Base-by-base conservation (phyloP, 208 protist genomes). In the Crithidia bombi region DNA sequence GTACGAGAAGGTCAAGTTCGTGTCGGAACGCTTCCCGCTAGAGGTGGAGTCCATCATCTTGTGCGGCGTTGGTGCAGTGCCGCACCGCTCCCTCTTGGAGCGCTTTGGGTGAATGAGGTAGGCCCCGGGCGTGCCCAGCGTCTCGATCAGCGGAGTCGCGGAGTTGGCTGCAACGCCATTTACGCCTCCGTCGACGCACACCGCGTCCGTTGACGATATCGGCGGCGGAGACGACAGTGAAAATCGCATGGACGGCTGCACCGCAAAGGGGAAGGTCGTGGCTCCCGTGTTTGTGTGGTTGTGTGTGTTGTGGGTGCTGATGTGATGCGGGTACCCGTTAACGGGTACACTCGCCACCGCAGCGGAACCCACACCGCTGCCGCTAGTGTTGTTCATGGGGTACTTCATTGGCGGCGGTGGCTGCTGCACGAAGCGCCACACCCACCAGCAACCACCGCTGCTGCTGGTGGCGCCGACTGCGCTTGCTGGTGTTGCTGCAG, bases 401-500 rank as follows among this genome's bases (percentile, higher is more conserved):
- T 5, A 49, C 14, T 19, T 49, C 43, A 12, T 49, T 19, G 9
- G 51, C 51, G 6, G 51, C 23, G 25, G 51, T 26, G 1, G 57
- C 39, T 47, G 57, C 55, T 55, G 43, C 14, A 19, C 43, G 15
- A 4, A 47, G 5, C 43, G 43, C 17, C 43, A 10, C 21, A 21
- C 11, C 23, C 47, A 54, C 21, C 6, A 25, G 47, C 47, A 10
- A 4, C 7, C 11, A 5, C 15, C 43, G 43, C 43, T 19, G 15
- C 43, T 21, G 17, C 26, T 23, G 21, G 4, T 23, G 46, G 3
- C 1, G 6, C 17, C 26, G 49, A 23, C 44, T 63, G 61, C 32
- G 36, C 19, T 30, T 28, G 43, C 51, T 78, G 63, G 21, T 75
- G 57, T 54, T 81, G 76, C 57, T 82, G 70, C 35, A 81, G 55